phyloP scores from a whole-genome alignment of 176 grass and related monocot species.

The Stipa capillata region DNA sequence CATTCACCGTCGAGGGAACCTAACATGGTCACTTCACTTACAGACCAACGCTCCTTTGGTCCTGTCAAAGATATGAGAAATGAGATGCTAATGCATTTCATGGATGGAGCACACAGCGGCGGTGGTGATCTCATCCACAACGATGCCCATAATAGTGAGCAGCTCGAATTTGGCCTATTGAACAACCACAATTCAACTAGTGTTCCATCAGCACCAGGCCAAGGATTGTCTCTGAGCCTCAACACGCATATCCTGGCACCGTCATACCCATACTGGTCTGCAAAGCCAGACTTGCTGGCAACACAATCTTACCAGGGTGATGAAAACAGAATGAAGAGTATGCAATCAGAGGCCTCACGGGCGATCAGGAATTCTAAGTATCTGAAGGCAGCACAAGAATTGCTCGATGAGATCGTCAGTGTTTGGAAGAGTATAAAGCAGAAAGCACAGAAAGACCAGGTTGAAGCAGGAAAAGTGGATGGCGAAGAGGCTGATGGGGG shows the following conservation, averaged over 20 bases:
- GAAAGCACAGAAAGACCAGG: constrained; percentile 50
- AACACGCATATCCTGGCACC: constrained; percentile 67
- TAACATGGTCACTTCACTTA: constrained; percentile 39
- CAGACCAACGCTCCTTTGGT: constrained; percentile 42
- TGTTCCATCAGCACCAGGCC: constrained; percentile 39
- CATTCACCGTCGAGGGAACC: constrained; percentile 49
- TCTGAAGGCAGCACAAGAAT: constrained; percentile 85
- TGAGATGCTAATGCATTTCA: constrained; percentile 62
- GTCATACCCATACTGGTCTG: constrained; percentile 66
- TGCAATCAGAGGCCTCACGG: constrained; percentile 48
- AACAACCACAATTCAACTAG: constrained; percentile 52
- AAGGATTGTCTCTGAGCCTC: constrained; percentile 85
- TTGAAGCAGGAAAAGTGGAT: constrained; percentile 28
- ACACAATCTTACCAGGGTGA: constrained; percentile 54
- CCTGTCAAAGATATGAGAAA: constrained; percentile 65
- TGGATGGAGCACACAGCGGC: constrained; percentile 41
- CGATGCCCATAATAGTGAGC: constrained; percentile 41
- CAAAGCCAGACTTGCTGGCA: constrained; percentile 39
- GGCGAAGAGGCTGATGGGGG: constrained; percentile 44
- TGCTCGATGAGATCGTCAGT: constrained; percentile 88
- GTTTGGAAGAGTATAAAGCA: constrained; percentile 73
- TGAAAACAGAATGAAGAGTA: constrained; percentile 57
- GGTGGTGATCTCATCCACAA: constrained; percentile 32
- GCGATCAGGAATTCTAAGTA: constrained; percentile 71
- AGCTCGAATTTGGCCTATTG: constrained; percentile 61